These are phyloP conservation scores for Blepharisma undulans DNA, from an alignment of 169 alveolate species.

Conservation along the genomic window DNA sequence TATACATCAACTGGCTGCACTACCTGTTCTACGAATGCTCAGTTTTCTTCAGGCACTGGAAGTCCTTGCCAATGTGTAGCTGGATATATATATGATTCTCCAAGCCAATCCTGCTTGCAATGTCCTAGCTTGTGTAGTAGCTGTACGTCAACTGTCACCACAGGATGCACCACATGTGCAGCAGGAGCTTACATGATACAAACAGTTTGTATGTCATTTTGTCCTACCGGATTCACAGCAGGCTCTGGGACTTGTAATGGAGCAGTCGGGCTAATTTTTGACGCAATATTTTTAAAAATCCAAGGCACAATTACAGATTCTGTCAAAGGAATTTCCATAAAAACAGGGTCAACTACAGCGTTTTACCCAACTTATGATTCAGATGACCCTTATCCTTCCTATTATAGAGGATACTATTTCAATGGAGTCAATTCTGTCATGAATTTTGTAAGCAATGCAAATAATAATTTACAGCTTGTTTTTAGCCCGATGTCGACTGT, in stretches of 20 bases:
- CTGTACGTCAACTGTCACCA: neutral
- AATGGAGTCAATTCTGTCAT: neutral
- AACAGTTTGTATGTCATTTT: slow-evolving; percentile 3
- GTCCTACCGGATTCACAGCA: slow-evolving; percentile 31
- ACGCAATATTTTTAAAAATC: neutral
- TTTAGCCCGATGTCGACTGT: neutral
- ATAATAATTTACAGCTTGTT: slow-evolving; percentile 5
- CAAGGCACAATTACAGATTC: neutral
- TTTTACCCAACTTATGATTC: slow-evolving; percentile 21
- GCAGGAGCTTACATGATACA: neutral
- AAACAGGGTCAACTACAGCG: slow-evolving; percentile 36
- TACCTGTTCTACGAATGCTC: neutral
- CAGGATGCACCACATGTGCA: slow-evolving; percentile 23
- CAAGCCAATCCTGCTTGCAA: neutral
- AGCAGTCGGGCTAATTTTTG: neutral
- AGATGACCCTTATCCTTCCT: slow-evolving; percentile 18
- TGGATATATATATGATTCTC: neutral
- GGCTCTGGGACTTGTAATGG: neutral
- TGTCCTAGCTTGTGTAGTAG: neutral
- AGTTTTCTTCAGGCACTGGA: neutral
- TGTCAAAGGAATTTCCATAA: neutral
- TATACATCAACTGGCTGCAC: slow-evolving; percentile 19
- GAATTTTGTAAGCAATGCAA: neutral
- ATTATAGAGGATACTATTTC: slow-evolving; percentile 3
- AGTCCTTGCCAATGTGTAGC: neutral